A percentile compares a stretch with the other conserved stretches of the same genome.
Conservation (phyloP, 352 stramenopile genomes). For the Phytophthora cajani region DNA sequence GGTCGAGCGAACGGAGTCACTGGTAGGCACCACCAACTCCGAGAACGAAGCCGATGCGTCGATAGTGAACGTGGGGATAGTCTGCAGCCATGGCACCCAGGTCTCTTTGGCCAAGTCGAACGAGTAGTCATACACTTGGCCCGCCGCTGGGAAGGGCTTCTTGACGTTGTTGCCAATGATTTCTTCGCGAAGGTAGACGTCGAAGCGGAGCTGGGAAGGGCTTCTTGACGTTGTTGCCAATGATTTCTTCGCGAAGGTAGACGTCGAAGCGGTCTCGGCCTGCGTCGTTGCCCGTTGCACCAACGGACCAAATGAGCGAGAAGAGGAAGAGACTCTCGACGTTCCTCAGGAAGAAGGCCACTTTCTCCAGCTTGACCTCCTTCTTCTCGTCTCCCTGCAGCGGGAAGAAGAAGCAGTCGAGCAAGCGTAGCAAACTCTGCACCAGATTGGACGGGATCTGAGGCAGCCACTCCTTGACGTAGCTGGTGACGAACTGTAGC, state of each 20-base stretch:
- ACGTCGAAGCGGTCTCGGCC: conserved; percentile 87
- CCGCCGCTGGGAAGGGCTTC: conserved; percentile 52
- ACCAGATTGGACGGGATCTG: conserved; percentile 93
- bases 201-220: conserved; percentile 77
- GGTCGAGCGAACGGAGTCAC: conserved; percentile 93
- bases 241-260: conserved; percentile 88
- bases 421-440: conserved; percentile 89
- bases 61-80: conserved; percentile 79
- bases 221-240: conserved; percentile 59
- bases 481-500: conserved; percentile 85
- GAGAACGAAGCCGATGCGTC: conserved; percentile 85
- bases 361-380: conserved; percentile 71
- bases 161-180: conserved; percentile 69
- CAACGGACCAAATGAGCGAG: conserved; percentile 92
- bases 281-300: conserved; percentile 88
- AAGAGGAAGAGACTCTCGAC: conserved; percentile 94
- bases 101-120: conserved; percentile 80
- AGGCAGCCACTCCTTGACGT: conserved; percentile 92
- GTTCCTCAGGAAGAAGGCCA: conserved; percentile 75
- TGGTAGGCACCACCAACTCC: conserved; percentile 94
- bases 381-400: conserved; percentile 90
- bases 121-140: conserved; percentile 92
- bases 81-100: conserved; percentile 94
- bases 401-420: conserved; percentile 92
- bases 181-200: conserved; percentile 88